A percentile compares a stretch with the other conserved stretches of the same genome.
phyloP scores from a whole-genome alignment of 2,329 filamentous ascomycete genomes.

The Calonectria leucothoes region DNA sequence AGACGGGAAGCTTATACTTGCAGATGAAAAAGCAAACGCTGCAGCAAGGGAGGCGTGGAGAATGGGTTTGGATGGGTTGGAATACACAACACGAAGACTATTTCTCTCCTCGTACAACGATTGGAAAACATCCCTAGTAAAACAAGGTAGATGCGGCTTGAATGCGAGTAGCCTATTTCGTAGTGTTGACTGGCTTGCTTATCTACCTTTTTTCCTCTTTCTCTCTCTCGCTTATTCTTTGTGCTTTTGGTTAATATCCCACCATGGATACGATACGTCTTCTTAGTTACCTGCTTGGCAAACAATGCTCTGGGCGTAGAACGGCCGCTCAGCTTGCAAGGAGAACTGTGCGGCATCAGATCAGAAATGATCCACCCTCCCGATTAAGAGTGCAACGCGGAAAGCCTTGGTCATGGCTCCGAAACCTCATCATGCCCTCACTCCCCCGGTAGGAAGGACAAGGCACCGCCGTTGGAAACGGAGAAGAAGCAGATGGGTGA shows the following conservation, averaged over 20 bases:
- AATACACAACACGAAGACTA: neutral
- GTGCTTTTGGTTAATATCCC: neutral
- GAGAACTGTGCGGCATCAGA: conserved; percentile 5
- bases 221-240: neutral
- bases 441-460: neutral
- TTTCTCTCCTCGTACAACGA: neutral
- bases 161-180: neutral
- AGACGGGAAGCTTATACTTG: conserved; percentile 8
- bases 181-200: neutral
- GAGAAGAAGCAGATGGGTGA: neutral
- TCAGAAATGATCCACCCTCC: neutral
- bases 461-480: neutral
- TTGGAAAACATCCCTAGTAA: neutral
- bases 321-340: neutral
- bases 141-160: neutral
- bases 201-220: neutral
- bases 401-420: neutral
- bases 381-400: neutral
- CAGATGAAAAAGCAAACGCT: conserved; percentile 10
- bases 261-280: neutral
- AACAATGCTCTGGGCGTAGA: neutral
- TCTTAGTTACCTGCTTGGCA: neutral
- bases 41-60: neutral
- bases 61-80: neutral
- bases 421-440: neutral